A percentile compares a stretch with the other conserved stretches of the same genome.
phyloP scores from a whole-genome alignment of 129 eudicot genomes.

The Mikania micrantha region DNA sequence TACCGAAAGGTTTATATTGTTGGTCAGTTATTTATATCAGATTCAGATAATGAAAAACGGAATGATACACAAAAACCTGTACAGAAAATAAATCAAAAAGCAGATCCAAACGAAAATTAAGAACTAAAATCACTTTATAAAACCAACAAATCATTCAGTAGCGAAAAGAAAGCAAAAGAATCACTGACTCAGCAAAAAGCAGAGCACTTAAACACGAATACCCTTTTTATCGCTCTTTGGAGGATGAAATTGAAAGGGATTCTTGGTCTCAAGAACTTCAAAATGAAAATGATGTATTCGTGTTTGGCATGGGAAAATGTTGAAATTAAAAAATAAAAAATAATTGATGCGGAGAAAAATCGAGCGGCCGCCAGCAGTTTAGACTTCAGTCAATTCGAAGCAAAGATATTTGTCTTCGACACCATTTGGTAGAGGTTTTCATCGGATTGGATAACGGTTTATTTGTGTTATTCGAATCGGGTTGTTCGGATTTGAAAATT shows the following conservation, averaged over 20 bases:
- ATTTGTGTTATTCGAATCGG: too few species aligned
- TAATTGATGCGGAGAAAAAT: too few species aligned
- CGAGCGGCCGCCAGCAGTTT: conserved; percentile 18
- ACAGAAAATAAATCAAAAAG: background rate
- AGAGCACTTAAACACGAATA: background rate
- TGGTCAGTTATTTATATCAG: background rate
- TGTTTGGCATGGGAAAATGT: conserved; percentile 26
- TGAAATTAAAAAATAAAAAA: too few species aligned
- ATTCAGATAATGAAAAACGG: conserved; percentile 2
- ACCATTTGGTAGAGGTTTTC: too few species aligned
- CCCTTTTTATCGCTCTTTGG: background rate
- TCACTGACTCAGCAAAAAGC: conserved; percentile 21
- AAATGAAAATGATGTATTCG: conserved; percentile 22
- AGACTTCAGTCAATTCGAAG: conserved; percentile 10
- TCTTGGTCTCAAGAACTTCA: background rate
- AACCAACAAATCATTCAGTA: conserved; percentile 9
- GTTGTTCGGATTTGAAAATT: too few species aligned
- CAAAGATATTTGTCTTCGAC: too few species aligned
- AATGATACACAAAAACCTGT: background rate
- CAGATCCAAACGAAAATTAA: conserved; percentile 6
- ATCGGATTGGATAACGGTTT: too few species aligned
- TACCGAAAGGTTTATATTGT: background rate
- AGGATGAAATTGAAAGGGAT: conserved; percentile 17
- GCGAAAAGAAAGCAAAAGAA: background rate
- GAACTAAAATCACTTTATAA: background rate